Evolutionary conservation across 305 asterid species (phyloP).

Genomic region (Ruellia speciosa): DNA sequence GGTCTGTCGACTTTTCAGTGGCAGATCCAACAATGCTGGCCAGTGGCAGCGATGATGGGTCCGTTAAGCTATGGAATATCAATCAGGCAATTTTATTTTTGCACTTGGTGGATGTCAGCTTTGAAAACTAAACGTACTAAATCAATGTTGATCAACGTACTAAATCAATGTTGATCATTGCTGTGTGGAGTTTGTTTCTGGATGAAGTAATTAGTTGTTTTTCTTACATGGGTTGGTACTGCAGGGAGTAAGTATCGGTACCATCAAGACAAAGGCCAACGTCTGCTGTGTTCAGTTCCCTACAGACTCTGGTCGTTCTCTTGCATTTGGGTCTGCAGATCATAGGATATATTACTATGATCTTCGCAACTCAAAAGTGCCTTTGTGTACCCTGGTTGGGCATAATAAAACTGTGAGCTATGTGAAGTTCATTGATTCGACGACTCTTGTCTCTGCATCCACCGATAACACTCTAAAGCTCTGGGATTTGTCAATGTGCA

Average conservation of each 20-base stretch:
- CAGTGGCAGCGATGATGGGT: slow-evolving; percentile 96
- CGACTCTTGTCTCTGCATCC: slow-evolving; percentile 91
- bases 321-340: slow-evolving; percentile 97
- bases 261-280: slow-evolving; percentile 89
- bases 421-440: slow-evolving; percentile 80
- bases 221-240: slow-evolving; percentile 53
- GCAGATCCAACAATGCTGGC: slow-evolving; percentile 95
- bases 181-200: slow-evolving; percentile 30
- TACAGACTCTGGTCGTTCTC: slow-evolving; percentile 58
- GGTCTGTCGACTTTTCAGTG: slow-evolving; percentile 91
- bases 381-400: slow-evolving; percentile 80
- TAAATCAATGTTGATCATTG: slow-evolving; percentile 45
- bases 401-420: slow-evolving; percentile 95
- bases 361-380: slow-evolving; percentile 77
- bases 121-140: slow-evolving; percentile 80
- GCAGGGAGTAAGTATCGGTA: slow-evolving; percentile 88
- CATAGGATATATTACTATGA: slow-evolving; percentile 88
- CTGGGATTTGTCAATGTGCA: slow-evolving; percentile 85
- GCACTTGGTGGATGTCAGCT: slow-evolving; percentile 96
- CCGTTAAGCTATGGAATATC: slow-evolving; percentile 98
- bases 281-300: slow-evolving; percentile 98
- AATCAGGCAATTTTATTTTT: slow-evolving; percentile 97
- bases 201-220: slow-evolving; percentile 43
- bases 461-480: slow-evolving; percentile 93
- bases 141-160: slow-evolving; percentile 62